These are phyloP conservation scores for Paecilomyces dactylethromorphus DNA, from an alignment of 2,329 filamentous ascomycete species.

Conservation along the genomic window DNA sequence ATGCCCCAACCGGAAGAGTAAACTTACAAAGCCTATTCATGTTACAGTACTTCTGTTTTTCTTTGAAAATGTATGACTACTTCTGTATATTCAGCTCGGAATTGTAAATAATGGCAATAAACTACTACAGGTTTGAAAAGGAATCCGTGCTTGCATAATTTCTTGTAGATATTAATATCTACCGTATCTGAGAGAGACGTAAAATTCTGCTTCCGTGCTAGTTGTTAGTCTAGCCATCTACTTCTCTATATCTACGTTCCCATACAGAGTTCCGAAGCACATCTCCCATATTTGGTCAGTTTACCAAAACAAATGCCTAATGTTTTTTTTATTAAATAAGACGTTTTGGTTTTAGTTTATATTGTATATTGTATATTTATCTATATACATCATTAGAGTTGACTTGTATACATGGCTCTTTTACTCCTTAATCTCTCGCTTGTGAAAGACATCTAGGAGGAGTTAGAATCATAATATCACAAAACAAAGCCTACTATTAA, in stretches of 20 bases:
- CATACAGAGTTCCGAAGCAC: too few species aligned
- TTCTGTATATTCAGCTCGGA: not conserved
- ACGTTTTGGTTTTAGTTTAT: too few species aligned
- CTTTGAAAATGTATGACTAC: not conserved
- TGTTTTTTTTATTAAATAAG: too few species aligned
- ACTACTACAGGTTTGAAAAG: too few species aligned
- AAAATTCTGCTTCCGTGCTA: too few species aligned
- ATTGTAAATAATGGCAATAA: not conserved
- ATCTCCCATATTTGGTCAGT: not conserved
- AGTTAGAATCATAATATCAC: conserved; percentile 6
- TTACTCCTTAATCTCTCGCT: conserved; percentile 40
- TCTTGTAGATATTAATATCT: too few species aligned
- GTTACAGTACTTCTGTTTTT: not conserved
- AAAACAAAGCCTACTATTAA: not conserved
- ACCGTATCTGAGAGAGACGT: too few species aligned
- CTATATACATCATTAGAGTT: not conserved
- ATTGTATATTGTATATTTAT: not conserved
- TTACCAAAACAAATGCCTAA: too few species aligned
- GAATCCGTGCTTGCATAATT: too few species aligned
- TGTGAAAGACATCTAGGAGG: conserved; percentile 38
- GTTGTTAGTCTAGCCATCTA: too few species aligned
- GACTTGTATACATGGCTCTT: not conserved
- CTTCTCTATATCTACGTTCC: too few species aligned
- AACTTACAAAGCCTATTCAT: not conserved
- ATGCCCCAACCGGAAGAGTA: conserved; percentile 3